phyloP scores from a whole-genome alignment of 2,329 filamentous ascomycete genomes.

The Zymoseptoria pseudotritici region DNA sequence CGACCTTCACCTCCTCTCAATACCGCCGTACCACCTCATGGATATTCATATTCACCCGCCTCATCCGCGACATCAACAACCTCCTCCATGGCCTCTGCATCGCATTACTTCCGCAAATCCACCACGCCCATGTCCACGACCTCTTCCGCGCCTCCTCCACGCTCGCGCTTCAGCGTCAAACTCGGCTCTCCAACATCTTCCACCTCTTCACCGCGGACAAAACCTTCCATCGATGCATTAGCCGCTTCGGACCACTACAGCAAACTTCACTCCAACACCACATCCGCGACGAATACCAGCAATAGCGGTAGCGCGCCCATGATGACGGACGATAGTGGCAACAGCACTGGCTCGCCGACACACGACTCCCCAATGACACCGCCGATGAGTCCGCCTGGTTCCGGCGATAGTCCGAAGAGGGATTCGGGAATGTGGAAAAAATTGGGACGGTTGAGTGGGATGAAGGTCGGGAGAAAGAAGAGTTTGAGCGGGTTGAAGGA shows the following conservation, averaged over 20 bases:
- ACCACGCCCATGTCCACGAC: neutral
- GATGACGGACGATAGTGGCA: constrained; percentile 57
- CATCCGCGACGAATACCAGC: constrained; percentile 21
- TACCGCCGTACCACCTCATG: constrained; percentile 22
- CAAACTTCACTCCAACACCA: constrained; percentile 8
- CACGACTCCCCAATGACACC: constrained; percentile 60
- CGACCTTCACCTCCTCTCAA: constrained; percentile 27
- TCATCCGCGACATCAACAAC: constrained; percentile 6
- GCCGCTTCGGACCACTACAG: neutral
- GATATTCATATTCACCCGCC: constrained; percentile 18
- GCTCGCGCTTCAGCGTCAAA: constrained; percentile 28
- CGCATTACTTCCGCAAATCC: constrained; percentile 19
- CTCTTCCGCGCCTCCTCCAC: constrained; percentile 26
- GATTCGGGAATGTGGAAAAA: constrained; percentile 35
- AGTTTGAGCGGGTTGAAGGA: constrained; percentile 24
- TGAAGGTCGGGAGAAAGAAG: constrained; percentile 31
- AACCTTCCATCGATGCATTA: neutral
- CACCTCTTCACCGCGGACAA: constrained; percentile 11
- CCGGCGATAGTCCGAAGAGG: constrained; percentile 27
- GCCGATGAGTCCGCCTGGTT: constrained; percentile 60
- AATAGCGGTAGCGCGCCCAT: constrained; percentile 27
- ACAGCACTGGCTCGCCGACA: constrained; percentile 45
- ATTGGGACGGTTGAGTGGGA: constrained; percentile 30
- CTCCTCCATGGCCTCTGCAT: constrained; percentile 10
- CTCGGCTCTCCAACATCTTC: constrained; percentile 27